Base-by-base conservation (phyloP, 306 rosid genomes). In the Citrullus mucosospermus region DNA sequence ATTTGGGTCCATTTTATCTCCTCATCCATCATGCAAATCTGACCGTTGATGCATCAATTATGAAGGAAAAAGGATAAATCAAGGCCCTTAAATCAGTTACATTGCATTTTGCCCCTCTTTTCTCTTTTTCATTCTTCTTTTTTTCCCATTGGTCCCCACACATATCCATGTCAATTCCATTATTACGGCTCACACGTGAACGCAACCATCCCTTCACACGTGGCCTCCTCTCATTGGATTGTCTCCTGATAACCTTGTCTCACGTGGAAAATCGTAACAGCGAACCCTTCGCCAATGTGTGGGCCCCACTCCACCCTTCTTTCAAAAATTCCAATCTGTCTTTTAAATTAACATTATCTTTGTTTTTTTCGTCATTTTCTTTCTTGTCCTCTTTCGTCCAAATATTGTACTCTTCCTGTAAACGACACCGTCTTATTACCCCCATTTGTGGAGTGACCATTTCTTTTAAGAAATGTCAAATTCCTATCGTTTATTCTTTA, bases 161-260 rank as follows among this genome's bases (percentile, higher is more conserved):
- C 46, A 32, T 73, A 51, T 53, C 78, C 62, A 30, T 74, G 61
- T 74, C 78, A 74, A 28, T 74, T 74, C 78, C 63, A 50, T 53
- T 53, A 54, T 53, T 74, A 74, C 78, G 30, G 48, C 62, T 55
- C 62, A 53, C 62, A 74, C 78, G 78, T 53, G 78, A 74, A 74
- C 63, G 63, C 48, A 32, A 74, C 78, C 5, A 74, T 53, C 48
- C 28, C 18, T 53, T 53, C 62, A 51, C 44, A 53, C 62, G 78
- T 74, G 46, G 25, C 78, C 0, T 3, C 2, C 3, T 32, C 18
- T 53, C 34, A 74, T 74, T 74, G 17, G 78, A 0, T 2, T 1
- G 6, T 5, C 20, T 50, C 78, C 62, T 70, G 77, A 72, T 51
- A 50, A 74, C 17, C 16, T 13, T 74, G 18, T 74, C 63, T 17